Conservation (phyloP, 2,329 filamentous ascomycete genomes). For the Fusarium torulosum region DNA sequence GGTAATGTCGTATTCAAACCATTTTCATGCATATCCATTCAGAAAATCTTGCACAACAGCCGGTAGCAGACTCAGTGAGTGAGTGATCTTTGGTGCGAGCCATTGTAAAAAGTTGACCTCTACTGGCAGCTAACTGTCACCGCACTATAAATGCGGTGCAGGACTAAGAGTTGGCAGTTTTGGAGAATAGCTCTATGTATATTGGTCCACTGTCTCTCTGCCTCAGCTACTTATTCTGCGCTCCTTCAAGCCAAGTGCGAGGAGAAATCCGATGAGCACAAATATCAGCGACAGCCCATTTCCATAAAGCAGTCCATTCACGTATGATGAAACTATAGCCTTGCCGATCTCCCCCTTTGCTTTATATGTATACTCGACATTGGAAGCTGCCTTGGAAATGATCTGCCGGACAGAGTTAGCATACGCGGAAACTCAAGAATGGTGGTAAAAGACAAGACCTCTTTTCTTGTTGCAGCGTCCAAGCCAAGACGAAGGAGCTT, state of each 20-base stretch:
- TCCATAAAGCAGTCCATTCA: background rate
- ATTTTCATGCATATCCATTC: too few species aligned
- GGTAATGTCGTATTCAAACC: too few species aligned
- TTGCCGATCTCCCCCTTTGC: background rate
- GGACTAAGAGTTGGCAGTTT: too few species aligned
- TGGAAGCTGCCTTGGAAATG: background rate
- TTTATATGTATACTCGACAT: background rate
- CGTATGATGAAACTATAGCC: background rate
- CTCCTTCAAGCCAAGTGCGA: background rate
- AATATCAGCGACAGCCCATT: background rate
- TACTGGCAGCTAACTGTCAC: too few species aligned
- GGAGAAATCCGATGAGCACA: background rate
- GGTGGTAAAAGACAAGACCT: background rate
- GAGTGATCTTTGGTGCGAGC: too few species aligned
- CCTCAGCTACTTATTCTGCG: background rate
- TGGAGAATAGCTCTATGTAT: too few species aligned
- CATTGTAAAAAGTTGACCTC: too few species aligned
- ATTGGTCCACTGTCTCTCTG: too few species aligned
- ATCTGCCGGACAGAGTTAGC: background rate
- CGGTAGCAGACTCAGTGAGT: too few species aligned
- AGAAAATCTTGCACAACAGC: too few species aligned
- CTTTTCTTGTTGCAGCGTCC: background rate
- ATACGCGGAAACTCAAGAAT: background rate
- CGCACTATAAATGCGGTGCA: too few species aligned
- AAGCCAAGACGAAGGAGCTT: background rate